Percentiles rank a stretch among this genome's conserved stretches.
phyloP scores from a whole-genome alignment of 257 asterid genomes.

The Gentiana straminea region DNA sequence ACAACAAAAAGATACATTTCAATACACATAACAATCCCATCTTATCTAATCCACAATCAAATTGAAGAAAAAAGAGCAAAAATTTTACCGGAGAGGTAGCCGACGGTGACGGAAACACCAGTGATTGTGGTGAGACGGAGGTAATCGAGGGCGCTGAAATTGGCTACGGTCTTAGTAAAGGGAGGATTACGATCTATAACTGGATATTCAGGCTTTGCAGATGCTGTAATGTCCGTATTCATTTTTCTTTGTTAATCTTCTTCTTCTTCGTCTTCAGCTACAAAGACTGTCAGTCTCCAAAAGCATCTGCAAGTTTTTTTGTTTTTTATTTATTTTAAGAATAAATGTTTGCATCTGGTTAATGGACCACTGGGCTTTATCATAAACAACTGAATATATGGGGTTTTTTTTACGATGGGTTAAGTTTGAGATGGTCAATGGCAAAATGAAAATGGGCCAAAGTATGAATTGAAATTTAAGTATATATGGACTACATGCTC shows the following conservation, averaged over 20 bases:
- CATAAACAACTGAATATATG: too few species aligned
- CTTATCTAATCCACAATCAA: background rate
- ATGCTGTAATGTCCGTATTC: constrained; percentile 91
- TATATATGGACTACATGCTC: too few species aligned
- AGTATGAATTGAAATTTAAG: too few species aligned
- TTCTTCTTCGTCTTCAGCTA: constrained; percentile 1
- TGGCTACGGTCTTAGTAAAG: constrained; percentile 70
- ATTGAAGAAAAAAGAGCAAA: background rate
- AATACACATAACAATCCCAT: background rate
- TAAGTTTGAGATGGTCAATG: too few species aligned
- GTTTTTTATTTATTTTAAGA: too few species aligned
- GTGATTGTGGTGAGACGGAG: constrained; percentile 80
- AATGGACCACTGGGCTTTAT: too few species aligned
- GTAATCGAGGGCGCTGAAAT: constrained; percentile 85
- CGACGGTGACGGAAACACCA: constrained; percentile 88
- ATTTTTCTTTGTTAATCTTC: constrained; percentile 15
- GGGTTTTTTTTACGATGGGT: too few species aligned
- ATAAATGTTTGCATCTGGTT: too few species aligned
- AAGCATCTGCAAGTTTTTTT: too few species aligned
- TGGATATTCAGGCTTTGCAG: constrained; percentile 78
- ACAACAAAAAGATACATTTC: background rate
- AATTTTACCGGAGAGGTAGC: constrained; percentile 73
- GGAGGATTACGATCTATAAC: constrained; percentile 93
- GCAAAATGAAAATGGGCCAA: too few species aligned
- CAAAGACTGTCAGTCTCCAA: too few species aligned